Evolutionary conservation across 2,329 filamentous ascomycete genomes (phyloP).

Genomic region (Aspergillus viridinutans): DNA sequence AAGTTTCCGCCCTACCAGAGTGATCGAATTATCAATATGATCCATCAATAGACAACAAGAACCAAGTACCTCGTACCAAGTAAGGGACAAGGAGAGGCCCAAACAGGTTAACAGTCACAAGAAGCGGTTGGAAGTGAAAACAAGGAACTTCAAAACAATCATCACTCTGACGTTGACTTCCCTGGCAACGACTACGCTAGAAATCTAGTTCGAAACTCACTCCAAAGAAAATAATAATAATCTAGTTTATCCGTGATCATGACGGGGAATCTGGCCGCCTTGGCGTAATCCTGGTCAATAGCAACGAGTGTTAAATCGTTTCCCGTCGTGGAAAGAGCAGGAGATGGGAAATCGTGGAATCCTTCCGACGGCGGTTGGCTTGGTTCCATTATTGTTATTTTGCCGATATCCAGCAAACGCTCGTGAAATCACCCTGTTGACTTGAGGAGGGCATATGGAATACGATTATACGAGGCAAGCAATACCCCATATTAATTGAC

Average conservation of each 20-base stretch:
- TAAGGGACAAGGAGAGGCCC: neutral
- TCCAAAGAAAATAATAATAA: no score
- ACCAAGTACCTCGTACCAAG: neutral
- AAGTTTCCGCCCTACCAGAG: neutral
- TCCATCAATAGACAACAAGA: neutral
- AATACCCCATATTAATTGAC: neutral
- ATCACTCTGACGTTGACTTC: neutral
- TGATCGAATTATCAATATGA: no score
- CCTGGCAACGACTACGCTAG: neutral
- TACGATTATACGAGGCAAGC: neutral
- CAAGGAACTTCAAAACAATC: neutral
- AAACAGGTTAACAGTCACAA: neutral
- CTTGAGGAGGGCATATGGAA: neutral
- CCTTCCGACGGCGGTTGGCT: neutral
- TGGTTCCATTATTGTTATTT: neutral
- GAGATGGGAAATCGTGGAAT: neutral
- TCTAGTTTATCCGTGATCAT: neutral
- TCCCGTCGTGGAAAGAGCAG: neutral
- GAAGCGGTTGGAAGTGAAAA: neutral
- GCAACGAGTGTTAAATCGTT: neutral
- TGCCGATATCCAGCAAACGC: neutral
- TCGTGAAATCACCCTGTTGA: neutral
- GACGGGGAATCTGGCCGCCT: slow-evolving; percentile 3
- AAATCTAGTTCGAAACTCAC: neutral
- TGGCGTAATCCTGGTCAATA: neutral